Conservation (phyloP, 2,329 filamentous ascomycete genomes). For the Trichoderma breve region DNA sequence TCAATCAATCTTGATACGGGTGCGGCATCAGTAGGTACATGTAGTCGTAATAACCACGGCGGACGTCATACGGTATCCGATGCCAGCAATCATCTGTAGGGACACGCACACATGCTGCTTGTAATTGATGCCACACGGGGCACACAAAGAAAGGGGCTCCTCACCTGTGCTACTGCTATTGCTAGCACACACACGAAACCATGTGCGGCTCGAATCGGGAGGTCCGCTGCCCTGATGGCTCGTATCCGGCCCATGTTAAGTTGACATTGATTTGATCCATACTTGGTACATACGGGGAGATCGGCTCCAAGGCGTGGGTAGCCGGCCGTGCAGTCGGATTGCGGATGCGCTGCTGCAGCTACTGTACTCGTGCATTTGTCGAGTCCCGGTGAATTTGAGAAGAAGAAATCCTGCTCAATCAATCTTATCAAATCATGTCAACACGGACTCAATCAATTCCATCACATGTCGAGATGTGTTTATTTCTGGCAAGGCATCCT, state of each 20-base stretch:
- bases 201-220: slow-evolving; percentile 14
- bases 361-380: not conserved
- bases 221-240: slow-evolving; percentile 10
- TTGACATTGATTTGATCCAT: not conserved
- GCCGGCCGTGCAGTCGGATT: slow-evolving; percentile 5
- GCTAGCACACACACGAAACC: not conserved
- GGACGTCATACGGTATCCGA: not conserved
- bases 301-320: slow-evolving; percentile 17
- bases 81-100: not conserved
- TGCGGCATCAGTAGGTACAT: not conserved
- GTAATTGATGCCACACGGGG: not conserved
- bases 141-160: slow-evolving; percentile 1
- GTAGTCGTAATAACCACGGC: not conserved
- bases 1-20: not conserved
- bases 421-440: not conserved
- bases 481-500: not conserved
- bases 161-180: not conserved
- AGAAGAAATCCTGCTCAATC: not conserved
- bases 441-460: no score
- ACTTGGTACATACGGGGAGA: slow-evolving; percentile 11
- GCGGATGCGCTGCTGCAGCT: slow-evolving; percentile 15
- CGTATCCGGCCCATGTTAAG: slow-evolving; percentile 13
- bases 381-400: not conserved
- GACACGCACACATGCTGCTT: not conserved
- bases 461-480: not conserved